Evolutionary conservation across 345 rosid species (phyloP).

Genomic region (Ceriops zippeliana): DNA sequence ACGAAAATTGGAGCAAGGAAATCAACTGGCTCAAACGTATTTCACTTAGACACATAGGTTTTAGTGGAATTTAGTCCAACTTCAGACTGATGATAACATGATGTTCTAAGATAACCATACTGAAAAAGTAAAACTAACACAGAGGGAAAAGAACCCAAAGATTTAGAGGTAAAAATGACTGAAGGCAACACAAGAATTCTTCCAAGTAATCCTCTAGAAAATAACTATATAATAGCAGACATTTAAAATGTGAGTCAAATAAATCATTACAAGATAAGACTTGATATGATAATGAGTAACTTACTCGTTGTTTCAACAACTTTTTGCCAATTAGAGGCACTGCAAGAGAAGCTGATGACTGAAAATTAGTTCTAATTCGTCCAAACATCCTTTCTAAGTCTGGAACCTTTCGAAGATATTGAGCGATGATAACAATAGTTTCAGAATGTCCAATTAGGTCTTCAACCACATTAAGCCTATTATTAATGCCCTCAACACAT

Average conservation of each 20-base stretch:
- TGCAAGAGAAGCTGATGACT: slow-evolving; percentile 55
- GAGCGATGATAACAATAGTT: slow-evolving; percentile 42
- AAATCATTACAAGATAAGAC: background rate
- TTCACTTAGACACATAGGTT: too few relatives aligned
- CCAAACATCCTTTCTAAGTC: slow-evolving; percentile 89
- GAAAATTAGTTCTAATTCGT: slow-evolving; percentile 63
- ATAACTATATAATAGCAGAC: too few relatives aligned
- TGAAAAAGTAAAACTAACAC: background rate
- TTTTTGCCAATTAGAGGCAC: slow-evolving; percentile 74
- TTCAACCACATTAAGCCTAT: slow-evolving; percentile 72
- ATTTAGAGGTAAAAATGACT: too few relatives aligned
- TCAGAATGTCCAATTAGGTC: slow-evolving; percentile 50
- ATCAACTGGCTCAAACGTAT: too few relatives aligned
- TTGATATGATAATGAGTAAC: slow-evolving; percentile 12
- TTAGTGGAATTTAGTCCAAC: background rate
- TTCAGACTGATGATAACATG: background rate
- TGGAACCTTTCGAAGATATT: slow-evolving; percentile 67
- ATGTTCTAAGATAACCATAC: background rate
- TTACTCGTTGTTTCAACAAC: slow-evolving; percentile 61
- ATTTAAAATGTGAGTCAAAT: background rate
- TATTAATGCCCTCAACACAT: slow-evolving; percentile 62
- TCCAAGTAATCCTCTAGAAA: background rate
- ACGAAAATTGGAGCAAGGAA: too few relatives aligned
- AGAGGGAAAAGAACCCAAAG: background rate
- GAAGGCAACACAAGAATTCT: too few relatives aligned